These are phyloP conservation scores for Trichoderma lentiforme DNA, from an alignment of 2,329 filamentous ascomycete genomes.

Conservation along the genomic window DNA sequence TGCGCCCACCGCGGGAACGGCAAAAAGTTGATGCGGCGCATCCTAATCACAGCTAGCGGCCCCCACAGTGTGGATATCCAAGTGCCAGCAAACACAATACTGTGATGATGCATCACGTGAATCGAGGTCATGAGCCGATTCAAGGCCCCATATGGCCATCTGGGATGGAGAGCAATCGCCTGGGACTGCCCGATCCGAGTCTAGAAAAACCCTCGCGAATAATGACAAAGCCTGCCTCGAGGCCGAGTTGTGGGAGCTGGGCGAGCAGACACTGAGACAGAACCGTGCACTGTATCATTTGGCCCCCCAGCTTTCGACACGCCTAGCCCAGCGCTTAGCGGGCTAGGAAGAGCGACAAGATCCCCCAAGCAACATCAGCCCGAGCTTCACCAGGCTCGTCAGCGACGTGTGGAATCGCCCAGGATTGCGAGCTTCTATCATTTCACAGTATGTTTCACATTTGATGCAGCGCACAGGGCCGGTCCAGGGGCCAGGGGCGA, in stretches of 20 bases:
- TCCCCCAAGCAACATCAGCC: conserved; percentile 30
- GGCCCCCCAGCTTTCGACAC: conserved; percentile 29
- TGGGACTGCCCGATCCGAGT: neutral
- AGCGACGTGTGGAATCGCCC: conserved; percentile 25
- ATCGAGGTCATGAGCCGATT: conserved; percentile 31
- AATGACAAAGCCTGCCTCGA: conserved; percentile 9
- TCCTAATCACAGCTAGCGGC: conserved; percentile 16
- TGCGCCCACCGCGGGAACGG: conserved; percentile 21
- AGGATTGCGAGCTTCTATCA: conserved; percentile 26
- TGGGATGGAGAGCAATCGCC: neutral
- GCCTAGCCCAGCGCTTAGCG: conserved; percentile 35
- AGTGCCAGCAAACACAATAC: conserved; percentile 19
- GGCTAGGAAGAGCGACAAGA: conserved; percentile 24
- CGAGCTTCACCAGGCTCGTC: conserved; percentile 25
- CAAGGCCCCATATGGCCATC: conserved; percentile 25
- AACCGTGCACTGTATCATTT: conserved; percentile 21
- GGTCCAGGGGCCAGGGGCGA: neutral
- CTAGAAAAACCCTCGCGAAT: neutral
- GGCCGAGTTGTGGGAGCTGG: conserved; percentile 11
- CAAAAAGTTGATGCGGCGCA: conserved; percentile 27
- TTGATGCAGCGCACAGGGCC: conserved; percentile 8
- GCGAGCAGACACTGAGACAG: neutral
- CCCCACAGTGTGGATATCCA: conserved; percentile 27
- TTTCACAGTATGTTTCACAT: conserved; percentile 19
- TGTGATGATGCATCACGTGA: conserved; percentile 37